Evolutionary conservation across 2,329 filamentous ascomycete genomes (phyloP).

Genomic region (Pestalotiopsis fici): DNA sequence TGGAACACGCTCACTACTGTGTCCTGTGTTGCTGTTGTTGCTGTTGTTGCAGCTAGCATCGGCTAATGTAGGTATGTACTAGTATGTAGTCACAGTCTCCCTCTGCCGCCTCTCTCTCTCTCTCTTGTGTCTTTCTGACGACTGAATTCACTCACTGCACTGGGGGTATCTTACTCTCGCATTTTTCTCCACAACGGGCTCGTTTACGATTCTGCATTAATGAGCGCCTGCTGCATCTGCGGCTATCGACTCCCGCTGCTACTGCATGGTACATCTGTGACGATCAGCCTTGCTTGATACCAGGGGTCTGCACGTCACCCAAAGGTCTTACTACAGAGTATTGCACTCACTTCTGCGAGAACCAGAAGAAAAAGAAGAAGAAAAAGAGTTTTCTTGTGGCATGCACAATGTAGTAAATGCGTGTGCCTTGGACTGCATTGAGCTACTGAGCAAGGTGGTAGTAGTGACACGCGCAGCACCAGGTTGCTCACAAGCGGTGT

Average conservation of each 20-base stretch:
- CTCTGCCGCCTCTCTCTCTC: no score
- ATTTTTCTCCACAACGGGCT: not conserved
- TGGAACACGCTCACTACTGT: not conserved
- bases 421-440: not conserved
- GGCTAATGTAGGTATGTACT: no score
- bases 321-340: no score
- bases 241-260: conserved; percentile 1
- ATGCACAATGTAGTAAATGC: not conserved
- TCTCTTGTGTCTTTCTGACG: no score
- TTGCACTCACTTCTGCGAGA: not conserved
- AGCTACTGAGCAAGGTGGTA: not conserved
- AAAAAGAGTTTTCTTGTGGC: not conserved
- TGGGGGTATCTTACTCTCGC: not conserved
- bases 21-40: not conserved
- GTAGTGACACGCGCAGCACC: not conserved
- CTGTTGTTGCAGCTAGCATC: not conserved
- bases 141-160: no score
- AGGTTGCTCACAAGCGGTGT: not conserved
- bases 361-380: no score
- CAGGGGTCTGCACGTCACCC: not conserved
- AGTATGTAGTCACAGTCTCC: no score
- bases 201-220: not conserved
- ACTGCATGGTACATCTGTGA: not conserved
- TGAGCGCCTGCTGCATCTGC: not conserved
- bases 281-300: not conserved